Base-by-base conservation (phyloP, 2,329 filamentous ascomycete genomes). In the Didymella sp. region DNA sequence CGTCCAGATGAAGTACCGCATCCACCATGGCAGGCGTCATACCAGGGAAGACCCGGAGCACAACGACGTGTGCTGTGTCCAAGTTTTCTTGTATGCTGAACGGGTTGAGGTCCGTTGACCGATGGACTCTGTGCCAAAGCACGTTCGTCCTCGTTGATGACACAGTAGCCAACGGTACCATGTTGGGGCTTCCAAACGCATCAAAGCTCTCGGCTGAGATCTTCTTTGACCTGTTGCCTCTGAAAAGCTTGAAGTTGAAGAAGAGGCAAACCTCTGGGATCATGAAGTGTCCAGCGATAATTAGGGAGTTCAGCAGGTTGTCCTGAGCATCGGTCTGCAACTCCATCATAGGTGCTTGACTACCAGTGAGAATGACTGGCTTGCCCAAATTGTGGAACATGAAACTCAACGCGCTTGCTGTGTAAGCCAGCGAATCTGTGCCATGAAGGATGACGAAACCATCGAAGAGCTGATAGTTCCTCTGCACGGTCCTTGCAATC, bases 21-120 rank as follows among this genome's bases (percentile, higher is more conserved):
- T 95, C 91, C 28, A 97, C 84, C 90, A 96, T 96, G 72, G 92
- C 89, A n/a, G 92, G 90, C 74, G 90, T 90, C 78, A 97, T 96
- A 28, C 93, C 93, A 0, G 93, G 93, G 76, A 96, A 96, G 61
- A 96, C 89, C 55, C 92, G 89, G 68, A 96, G 81, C 73, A 92
- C 95, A 19, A 92, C 92, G 37, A 96, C 92, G 73, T 96, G 90
- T n/a, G 89, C 87, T 11, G 90, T 96, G 73, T 95, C 89, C 33
- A 95, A 84, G 17, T 87, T 87, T 15, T 53, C 50, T 60, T 89
- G 87, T 61, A 95, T 85, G 60, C 82, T 81, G 78, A 96, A 93
- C 56, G 88, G 86, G 63, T 89, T 85, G 64, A 96, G 87, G 51
- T 82, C 83, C 2, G 86, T 92, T 6, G 91, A 90, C 15, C 91